Evolutionary conservation across 345 rosid genomes (phyloP).

Genomic region (Syzygium aromaticum): DNA sequence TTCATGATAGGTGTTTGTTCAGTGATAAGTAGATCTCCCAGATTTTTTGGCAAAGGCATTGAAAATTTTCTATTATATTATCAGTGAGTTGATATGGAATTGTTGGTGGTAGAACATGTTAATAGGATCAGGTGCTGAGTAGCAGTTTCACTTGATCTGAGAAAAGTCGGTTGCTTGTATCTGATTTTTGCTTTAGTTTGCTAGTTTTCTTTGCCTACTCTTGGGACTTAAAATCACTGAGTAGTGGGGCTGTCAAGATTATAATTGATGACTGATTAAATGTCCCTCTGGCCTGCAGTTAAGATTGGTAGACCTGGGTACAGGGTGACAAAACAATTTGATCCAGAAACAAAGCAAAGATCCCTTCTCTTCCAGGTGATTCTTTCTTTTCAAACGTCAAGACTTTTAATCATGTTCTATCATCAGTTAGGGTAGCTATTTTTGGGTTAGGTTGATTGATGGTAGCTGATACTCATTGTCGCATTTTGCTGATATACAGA

Average conservation of each 20-base stretch:
- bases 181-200: neutral
- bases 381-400: neutral
- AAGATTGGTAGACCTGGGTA: slow-evolving; percentile 98
- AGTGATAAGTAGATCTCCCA: neutral
- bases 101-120: neutral
- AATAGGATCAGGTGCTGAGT: neutral
- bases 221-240: neutral
- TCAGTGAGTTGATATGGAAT: neutral
- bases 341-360: slow-evolving; percentile 86
- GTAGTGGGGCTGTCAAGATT: neutral
- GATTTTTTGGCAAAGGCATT: neutral
- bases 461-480: neutral
- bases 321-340: slow-evolving; percentile 90
- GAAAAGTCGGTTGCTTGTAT: neutral
- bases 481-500: slow-evolving; percentile 24
- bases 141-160: neutral
- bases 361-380: slow-evolving; percentile 90
- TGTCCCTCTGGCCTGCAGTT: slow-evolving; percentile 30
- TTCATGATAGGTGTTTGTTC: neutral
- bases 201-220: neutral
- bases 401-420: neutral
- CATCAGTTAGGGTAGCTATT: neutral
- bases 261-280: neutral
- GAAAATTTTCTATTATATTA: neutral
- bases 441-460: neutral